phyloP scores from a whole-genome alignment of 805 yeast species.

The Wickerhamomyces bovis region DNA sequence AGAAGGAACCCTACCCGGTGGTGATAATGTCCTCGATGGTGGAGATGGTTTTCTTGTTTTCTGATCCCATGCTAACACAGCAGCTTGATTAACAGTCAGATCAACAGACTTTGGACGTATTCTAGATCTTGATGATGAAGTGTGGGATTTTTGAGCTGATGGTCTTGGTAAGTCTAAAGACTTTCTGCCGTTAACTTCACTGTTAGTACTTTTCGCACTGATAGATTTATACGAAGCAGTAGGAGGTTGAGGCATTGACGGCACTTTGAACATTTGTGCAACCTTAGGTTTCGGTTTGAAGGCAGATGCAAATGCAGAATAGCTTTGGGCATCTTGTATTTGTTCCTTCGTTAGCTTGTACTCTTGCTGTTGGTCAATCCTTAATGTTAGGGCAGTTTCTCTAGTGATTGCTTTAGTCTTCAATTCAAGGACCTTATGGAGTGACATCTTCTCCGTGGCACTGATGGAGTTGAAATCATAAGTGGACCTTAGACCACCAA shows the following conservation, averaged over 20 bases:
- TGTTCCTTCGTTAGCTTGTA: constrained; percentile 11
- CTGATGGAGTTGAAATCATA: constrained; percentile 4
- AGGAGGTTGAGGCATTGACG: constrained; percentile 1
- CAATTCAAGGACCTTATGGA: constrained; percentile 14
- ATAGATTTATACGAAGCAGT: neutral
- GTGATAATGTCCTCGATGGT: constrained; percentile 11
- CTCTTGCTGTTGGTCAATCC: constrained; percentile 9
- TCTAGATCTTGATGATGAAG: constrained; percentile 6
- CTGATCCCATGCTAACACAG: constrained; percentile 23
- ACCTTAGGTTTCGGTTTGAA: constrained; percentile 8
- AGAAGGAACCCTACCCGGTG: constrained; percentile 2
- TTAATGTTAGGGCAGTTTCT: constrained; percentile 7
- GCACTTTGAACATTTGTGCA: neutral
- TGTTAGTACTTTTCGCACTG: neutral
- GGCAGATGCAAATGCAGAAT: constrained; percentile 22
- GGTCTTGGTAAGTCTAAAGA: constrained; percentile 17
- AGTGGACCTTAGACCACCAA: constrained; percentile 1
- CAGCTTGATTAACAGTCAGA: constrained; percentile 20
- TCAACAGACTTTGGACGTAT: constrained; percentile 24
- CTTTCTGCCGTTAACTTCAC: constrained; percentile 1
- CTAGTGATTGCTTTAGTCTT: constrained; percentile 15
- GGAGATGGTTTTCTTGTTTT: constrained; percentile 10
- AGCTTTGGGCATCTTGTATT: constrained; percentile 16
- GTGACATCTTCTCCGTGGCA: constrained; percentile 10
- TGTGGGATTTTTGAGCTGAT: constrained; percentile 1